Evolutionary conservation across 2,329 filamentous ascomycete species (phyloP).

Genomic region (Shiraia sp.): DNA sequence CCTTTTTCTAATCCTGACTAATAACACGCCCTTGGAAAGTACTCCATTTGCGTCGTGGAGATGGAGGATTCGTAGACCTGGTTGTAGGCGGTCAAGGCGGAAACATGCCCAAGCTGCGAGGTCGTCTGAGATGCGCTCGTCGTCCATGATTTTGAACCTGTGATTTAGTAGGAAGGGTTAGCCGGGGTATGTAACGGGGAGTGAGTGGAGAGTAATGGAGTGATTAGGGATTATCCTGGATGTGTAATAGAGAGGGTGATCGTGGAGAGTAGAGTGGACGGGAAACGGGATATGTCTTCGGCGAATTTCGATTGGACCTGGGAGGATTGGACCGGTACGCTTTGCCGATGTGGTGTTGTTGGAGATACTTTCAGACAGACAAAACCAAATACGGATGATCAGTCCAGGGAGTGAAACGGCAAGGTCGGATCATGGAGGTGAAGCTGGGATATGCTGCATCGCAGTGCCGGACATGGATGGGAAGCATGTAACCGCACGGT

Average conservation of each 20-base stretch:
- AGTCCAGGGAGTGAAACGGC: too few species aligned
- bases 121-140: slow-evolving; percentile 75
- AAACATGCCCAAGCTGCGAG: slow-evolving; percentile 89
- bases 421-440: too few species aligned
- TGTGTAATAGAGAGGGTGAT: not conserved
- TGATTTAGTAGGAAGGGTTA: slow-evolving; percentile 1
- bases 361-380: too few species aligned
- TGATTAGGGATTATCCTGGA: slow-evolving; percentile 7
- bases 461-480: too few species aligned
- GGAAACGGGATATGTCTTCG: too few species aligned
- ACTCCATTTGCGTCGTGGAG: slow-evolving; percentile 71
- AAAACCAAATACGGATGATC: too few species aligned
- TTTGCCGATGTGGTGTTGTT: too few species aligned
- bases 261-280: not conserved
- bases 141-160: slow-evolving; percentile 84
- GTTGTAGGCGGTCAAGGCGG: slow-evolving; percentile 75
- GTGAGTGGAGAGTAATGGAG: not conserved
- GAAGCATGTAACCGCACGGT: too few species aligned
- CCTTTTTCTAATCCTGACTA: slow-evolving; percentile 73
- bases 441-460: too few species aligned
- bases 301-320: too few species aligned
- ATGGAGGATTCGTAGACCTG: slow-evolving; percentile 77
- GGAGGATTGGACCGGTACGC: too few species aligned
- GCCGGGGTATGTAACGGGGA: not conserved
- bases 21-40: slow-evolving; percentile 67